Evolutionary conservation across 2,329 filamentous ascomycete genomes (phyloP).

Genomic region (Endocalyx cinctus): DNA sequence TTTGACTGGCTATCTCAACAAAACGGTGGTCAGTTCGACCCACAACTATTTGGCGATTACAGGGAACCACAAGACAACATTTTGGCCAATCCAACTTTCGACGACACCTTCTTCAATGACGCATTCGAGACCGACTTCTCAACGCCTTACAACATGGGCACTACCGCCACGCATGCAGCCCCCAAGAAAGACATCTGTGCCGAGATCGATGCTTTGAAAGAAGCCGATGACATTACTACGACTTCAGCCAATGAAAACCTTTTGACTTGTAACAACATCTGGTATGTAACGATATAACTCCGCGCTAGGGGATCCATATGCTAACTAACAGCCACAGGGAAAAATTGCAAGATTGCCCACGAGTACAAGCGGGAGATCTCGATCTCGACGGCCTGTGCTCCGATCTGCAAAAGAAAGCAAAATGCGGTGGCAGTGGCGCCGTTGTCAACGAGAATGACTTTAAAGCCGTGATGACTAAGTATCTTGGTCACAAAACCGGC

Average conservation of each 20-base stretch:
- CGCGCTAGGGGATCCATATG: too few species aligned
- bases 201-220: slow-evolving; percentile 71
- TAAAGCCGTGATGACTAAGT: slow-evolving; percentile 68
- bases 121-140: slow-evolving; percentile 78
- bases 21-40: slow-evolving; percentile 83
- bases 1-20: slow-evolving; percentile 75
- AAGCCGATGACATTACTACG: slow-evolving; percentile 64
- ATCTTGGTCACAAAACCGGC: slow-evolving; percentile 44
- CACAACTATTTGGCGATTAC: slow-evolving; percentile 86
- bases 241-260: slow-evolving; percentile 54
- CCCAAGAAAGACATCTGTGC: slow-evolving; percentile 63
- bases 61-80: slow-evolving; percentile 84
- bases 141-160: slow-evolving; percentile 70
- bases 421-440: slow-evolving; percentile 85
- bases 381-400: slow-evolving; percentile 91
- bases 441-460: slow-evolving; percentile 89
- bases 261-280: slow-evolving; percentile 86
- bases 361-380: slow-evolving; percentile 84
- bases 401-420: slow-evolving; percentile 91
- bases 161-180: slow-evolving; percentile 35
- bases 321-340: slow-evolving; percentile 58
- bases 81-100: slow-evolving; percentile 64
- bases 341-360: slow-evolving; percentile 79
- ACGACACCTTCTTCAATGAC: slow-evolving; percentile 66
- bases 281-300: slow-evolving; percentile 59